Base-by-base conservation (phyloP, 2,329 filamentous ascomycete genomes). In the Alternaria arbusti region DNA sequence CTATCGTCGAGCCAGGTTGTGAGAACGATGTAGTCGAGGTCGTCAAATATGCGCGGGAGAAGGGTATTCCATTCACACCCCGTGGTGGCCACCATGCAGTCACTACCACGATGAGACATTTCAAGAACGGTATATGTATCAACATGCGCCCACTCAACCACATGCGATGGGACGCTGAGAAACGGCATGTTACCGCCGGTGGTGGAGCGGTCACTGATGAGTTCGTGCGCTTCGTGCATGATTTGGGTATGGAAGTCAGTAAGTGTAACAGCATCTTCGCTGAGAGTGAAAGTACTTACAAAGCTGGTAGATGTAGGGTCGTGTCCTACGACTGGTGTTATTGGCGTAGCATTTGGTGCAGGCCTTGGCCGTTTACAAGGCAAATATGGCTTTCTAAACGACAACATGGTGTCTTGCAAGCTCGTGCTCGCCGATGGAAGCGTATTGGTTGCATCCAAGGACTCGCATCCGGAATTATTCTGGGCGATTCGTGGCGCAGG, bases 221-320 rank as follows among this genome's bases (percentile, higher is more conserved):
- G 46, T 61, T 61, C 17, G 54, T 61, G 20, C 46, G 46, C 32
- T 61, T 52, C 36, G 26, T 61, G 26, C 54, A 61, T 9, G 13
- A 44, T 13, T 52, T 57, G 54, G 59, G 46, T 12, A 61, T 57
- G 59, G 54, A 61, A 57, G 59, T 61, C 6, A 61, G 59, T 57
- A 61, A 57, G 59, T 61, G n/a, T 25, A 13, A 12, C 10, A 26
- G 13, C 10, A 13, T 3, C 25, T 10, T 56, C 11, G 9, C 2
- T n/a, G 26, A 12, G 7, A 28, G 7, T 23, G 11, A 6, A 36
- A 17, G 23, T 20, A 5, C 54, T 61, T 23, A 61, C 26, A 8
- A 17, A n/a, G 12, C 15, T 20, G 13, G 4, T 12, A 61, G 59
- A 61, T 44, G 59, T 57, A 1, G 59, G 59, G 9, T 61, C 59